Base-by-base conservation (phyloP, 2,329 filamentous ascomycete genomes). In the Neodidymelliopsis sp. region DNA sequence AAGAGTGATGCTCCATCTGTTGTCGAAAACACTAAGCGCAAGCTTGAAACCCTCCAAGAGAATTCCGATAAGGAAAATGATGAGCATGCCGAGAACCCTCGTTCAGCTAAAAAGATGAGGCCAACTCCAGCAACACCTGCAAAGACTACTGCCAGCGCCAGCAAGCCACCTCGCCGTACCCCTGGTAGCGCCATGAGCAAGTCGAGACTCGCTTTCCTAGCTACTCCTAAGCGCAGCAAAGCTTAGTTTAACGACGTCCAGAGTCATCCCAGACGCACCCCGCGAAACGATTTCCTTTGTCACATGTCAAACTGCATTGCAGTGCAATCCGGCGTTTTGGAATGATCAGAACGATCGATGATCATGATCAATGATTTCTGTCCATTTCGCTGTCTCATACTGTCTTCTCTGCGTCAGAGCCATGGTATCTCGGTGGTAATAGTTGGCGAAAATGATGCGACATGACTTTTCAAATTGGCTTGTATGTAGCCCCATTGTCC, bases 41-140 rank as follows among this genome's bases (percentile, higher is more conserved):
- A 78, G 60, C 68, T 77, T 58, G 66, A 71, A n/a, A 62, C 57
- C 10, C 52, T 70, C 2, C 69, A 69, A 24, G 65, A 72, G 53
- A 49, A 49, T 9, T 73, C 70, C 2, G 72, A 77, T 49, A 78
- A 78, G 62, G 77, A 78, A 65, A 78, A 79, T 35, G 65, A 62
- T 15, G 62, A 64, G 18, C 66, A 62, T 11, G 49, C 31, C 4
- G 58, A 66, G 23, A 70, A 69, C 4, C 61, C 57, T 25, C 67
- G 71, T 20, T 66, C 64, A 7, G 56, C 61, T 6, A 74, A 74
- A 65, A 73, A 70, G 53, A 51, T 59, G 29, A 73, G 62, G 53
- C 47, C 53, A 5, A 59, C 56, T 11, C 35, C 35, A n/a, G 60
- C 61, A 30, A 51, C 57, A 16, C 53, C 62, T 18, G 59, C 66